These are phyloP conservation scores for Paragyromitra xinjiangensis DNA, from an alignment of 495 filamentous ascomycete genomes.

Conservation along the genomic window DNA sequence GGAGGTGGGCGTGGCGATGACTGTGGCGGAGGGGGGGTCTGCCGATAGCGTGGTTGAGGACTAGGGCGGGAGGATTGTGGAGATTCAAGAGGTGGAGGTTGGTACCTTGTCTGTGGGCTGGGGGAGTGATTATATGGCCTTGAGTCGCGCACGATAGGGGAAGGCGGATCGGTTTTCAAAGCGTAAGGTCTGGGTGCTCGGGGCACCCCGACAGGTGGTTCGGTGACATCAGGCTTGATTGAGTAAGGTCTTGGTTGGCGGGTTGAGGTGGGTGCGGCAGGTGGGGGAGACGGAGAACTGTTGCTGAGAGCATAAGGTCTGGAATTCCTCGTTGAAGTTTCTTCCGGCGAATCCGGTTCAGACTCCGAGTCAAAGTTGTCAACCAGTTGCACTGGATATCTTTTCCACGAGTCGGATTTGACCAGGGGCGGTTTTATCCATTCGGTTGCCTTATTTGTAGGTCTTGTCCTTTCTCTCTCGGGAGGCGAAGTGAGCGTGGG, in stretches of 20 bases:
- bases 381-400: slow-evolving; percentile 21
- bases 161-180: slow-evolving; percentile 16
- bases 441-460: slow-evolving; percentile 24
- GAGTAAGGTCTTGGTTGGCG: slow-evolving; percentile 42
- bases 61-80: slow-evolving; percentile 33
- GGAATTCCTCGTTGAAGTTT: slow-evolving; percentile 2
- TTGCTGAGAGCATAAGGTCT: slow-evolving; percentile 21
- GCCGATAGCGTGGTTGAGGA: slow-evolving; percentile 40
- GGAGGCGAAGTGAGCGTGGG: neutral
- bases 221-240: slow-evolving; percentile 11
- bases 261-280: slow-evolving; percentile 3
- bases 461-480: neutral
- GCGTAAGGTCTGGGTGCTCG: slow-evolving; percentile 26
- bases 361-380: slow-evolving; percentile 33
- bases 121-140: slow-evolving; percentile 45
- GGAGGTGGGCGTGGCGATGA: slow-evolving; percentile 31
- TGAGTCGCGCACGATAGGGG: slow-evolving; percentile 25
- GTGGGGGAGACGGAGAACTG: slow-evolving; percentile 16
- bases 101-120: slow-evolving; percentile 30
- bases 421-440: slow-evolving; percentile 29
- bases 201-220: neutral
- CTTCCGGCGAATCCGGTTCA: slow-evolving; percentile 38
- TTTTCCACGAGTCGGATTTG: slow-evolving; percentile 43
- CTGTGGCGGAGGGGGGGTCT: slow-evolving; percentile 41
- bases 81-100: slow-evolving; percentile 39